Conservation (phyloP, 495 filamentous ascomycete genomes). For the Podospora didyma region DNA sequence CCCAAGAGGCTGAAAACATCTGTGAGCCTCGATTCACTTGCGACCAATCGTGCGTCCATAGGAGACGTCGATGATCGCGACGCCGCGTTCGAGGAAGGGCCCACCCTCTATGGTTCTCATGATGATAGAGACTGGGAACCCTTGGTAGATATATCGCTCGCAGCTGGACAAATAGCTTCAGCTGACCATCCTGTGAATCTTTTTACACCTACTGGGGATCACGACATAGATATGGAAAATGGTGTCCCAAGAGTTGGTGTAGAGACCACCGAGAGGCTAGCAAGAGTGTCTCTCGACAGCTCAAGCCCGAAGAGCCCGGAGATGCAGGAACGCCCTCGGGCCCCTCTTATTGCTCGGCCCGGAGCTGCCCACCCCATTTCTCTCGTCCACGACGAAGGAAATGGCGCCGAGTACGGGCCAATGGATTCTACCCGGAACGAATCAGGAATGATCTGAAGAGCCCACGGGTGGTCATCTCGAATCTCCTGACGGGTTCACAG, state of each 20-base stretch:
- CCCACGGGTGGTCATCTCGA: too few species aligned
- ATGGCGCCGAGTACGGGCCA: not conserved
- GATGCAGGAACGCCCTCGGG: slow-evolving; percentile 32
- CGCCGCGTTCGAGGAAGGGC: not conserved
- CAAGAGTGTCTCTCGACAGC: slow-evolving; percentile 11
- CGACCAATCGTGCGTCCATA: slow-evolving; percentile 31
- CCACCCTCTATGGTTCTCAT: not conserved
- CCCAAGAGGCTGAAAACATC: slow-evolving; percentile 23
- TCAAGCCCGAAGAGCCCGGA: slow-evolving; percentile 23
- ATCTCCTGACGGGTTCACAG: too few species aligned
- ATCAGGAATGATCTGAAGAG: too few species aligned
- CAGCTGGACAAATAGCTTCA: not conserved
- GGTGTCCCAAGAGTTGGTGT: not conserved
- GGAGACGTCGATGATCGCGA: slow-evolving; percentile 26
- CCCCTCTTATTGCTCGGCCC: not conserved
- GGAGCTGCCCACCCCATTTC: not conserved
- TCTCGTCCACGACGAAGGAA: not conserved
- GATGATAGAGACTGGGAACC: not conserved
- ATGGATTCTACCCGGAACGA: not conserved
- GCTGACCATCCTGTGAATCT: not conserved
- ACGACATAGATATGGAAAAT: not conserved
- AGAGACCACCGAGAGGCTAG: not conserved
- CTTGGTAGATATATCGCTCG: not conserved
- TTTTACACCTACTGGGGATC: slow-evolving; percentile 2
- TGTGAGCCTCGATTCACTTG: slow-evolving; percentile 31